A percentile compares a stretch with the other conserved stretches of the same genome.
Conservation (phyloP, 2,329 filamentous ascomycete genomes). For the Cytospora paraplurivora region DNA sequence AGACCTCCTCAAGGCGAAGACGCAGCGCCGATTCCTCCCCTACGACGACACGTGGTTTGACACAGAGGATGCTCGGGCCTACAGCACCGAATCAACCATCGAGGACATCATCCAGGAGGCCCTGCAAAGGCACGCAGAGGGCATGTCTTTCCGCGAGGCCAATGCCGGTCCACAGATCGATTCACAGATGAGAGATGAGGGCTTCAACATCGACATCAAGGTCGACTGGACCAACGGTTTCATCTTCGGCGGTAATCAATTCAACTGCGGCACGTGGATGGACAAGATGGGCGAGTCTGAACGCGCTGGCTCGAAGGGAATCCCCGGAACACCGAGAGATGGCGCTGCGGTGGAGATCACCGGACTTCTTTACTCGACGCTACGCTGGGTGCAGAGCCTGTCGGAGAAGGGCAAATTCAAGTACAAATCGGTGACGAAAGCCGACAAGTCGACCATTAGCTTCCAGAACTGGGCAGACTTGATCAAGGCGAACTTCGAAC, state of each 20-base stretch:
- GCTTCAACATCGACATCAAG: conserved; percentile 88
- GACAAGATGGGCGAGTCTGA: conserved; percentile 99
- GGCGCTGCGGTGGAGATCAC: conserved; percentile 95
- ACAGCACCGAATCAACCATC: conserved; percentile 80
- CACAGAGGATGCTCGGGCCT: conserved; percentile 78
- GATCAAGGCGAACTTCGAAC: conserved; percentile 86
- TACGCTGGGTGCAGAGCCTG: conserved; percentile 76
- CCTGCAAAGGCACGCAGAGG: conserved; percentile 85
- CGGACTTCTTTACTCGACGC: conserved; percentile 85
- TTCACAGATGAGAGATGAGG: conserved; percentile 87
- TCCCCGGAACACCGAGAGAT: conserved; percentile 95
- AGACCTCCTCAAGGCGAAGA: conserved; percentile 72
- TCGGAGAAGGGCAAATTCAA: conserved; percentile 69
- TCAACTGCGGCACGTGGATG: conserved; percentile 99
- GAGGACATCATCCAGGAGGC: conserved; percentile 92
- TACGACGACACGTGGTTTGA: conserved; percentile 96
- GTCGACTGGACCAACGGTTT: conserved; percentile 91
- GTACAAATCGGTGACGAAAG: conserved; percentile 70
- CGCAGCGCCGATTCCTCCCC: conserved; percentile 84
- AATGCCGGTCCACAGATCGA: conserved; percentile 90
- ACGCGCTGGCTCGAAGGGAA: conserved; percentile 85
- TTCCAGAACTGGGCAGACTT: conserved; percentile 78
- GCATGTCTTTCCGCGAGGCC: conserved; percentile 90
- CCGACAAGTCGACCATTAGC: conserved; percentile 62
- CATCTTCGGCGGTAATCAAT: conserved; percentile 90